These are phyloP conservation scores for Sclerotinia nivalis DNA, from an alignment of 2,329 filamentous ascomycete genomes.

Conservation along the genomic window DNA sequence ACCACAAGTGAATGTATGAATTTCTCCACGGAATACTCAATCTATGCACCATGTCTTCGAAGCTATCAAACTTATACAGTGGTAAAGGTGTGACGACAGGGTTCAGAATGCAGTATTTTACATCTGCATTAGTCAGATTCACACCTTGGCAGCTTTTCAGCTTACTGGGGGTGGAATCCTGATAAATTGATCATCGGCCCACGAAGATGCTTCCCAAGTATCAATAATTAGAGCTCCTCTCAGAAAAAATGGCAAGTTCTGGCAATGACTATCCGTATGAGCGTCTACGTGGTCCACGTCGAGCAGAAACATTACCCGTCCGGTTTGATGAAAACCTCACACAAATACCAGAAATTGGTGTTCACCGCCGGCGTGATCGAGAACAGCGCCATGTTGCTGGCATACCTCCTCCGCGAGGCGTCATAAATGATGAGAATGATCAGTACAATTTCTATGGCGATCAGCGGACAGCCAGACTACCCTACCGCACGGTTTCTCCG, in stretches of 20 bases:
- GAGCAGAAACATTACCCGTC: constrained; percentile 3
- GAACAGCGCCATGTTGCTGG: not conserved
- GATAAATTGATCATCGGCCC: not conserved
- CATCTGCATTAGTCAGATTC: not conserved
- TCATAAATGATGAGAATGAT: not conserved
- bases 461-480: not conserved
- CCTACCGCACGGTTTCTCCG: not conserved
- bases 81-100: not conserved
- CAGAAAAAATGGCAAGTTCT: not conserved
- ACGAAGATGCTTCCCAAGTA: not conserved
- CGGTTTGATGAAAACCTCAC: constrained; percentile 11
- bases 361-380: not conserved
- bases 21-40: not conserved
- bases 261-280: not conserved
- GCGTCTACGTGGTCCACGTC: constrained; percentile 4
- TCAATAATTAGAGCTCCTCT: not conserved
- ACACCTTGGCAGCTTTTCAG: constrained; percentile 6
- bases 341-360: constrained; percentile 4
- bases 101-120: not conserved
- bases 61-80: not conserved
- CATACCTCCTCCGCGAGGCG: not conserved
- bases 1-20: not conserved
- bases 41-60: not conserved
- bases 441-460: not conserved
- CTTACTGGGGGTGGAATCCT: constrained; percentile 5